These are phyloP conservation scores for Yamadazyma conglobata DNA, from an alignment of 1,139 yeast species.

Conservation along the genomic window DNA sequence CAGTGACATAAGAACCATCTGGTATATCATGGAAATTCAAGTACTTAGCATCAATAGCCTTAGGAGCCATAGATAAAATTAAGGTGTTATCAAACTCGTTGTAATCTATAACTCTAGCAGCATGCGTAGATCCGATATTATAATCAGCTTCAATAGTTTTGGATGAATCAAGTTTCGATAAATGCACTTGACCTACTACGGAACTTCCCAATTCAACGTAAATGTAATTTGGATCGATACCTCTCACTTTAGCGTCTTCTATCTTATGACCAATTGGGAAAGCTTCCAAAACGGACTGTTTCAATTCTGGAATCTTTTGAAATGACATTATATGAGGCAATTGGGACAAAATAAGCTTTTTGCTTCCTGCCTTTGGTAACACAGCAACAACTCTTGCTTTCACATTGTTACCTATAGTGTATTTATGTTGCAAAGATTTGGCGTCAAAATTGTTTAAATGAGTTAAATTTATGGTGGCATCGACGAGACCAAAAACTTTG, in stretches of 20 bases:
- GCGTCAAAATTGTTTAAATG: conserved; percentile 54
- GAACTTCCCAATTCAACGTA: conserved; percentile 59
- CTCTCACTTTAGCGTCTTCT: conserved; percentile 56
- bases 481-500: conserved; percentile 70
- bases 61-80: conserved; percentile 65
- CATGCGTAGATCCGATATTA: conserved; percentile 61
- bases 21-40: conserved; percentile 70
- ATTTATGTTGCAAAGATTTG: conserved; percentile 56
- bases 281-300: conserved; percentile 49
- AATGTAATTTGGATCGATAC: conserved; percentile 53
- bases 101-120: conserved; percentile 74
- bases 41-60: conserved; percentile 59
- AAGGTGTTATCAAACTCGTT: conserved; percentile 64
- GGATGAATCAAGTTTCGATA: conserved; percentile 61
- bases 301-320: conserved; percentile 12
- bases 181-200: conserved; percentile 65
- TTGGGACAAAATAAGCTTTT: conserved; percentile 61
- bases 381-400: conserved; percentile 71
- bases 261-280: conserved; percentile 76
- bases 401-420: conserved; percentile 60
- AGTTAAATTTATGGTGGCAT: conserved; percentile 66
- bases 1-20: conserved; percentile 60
- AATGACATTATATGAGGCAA: conserved; percentile 51
- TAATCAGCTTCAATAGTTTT: conserved; percentile 51
- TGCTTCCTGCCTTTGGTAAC: conserved; percentile 52